Evolutionary conservation across 257 asterid species (phyloP).

Genomic region (Ballota nigra): DNA sequence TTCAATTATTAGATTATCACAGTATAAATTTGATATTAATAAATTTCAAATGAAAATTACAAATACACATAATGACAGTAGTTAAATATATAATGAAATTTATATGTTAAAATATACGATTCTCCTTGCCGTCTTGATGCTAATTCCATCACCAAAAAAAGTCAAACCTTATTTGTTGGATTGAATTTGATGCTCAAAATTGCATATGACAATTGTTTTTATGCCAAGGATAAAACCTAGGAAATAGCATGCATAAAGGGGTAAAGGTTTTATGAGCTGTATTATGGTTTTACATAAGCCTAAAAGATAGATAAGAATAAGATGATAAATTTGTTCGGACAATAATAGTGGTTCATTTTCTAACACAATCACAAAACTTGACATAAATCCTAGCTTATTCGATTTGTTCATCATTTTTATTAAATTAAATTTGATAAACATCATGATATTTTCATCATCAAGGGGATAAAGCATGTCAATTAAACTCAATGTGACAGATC

Average conservation of each 20-base stretch:
- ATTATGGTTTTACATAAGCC: neutral
- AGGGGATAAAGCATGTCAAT: neutral
- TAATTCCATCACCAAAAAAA: neutral
- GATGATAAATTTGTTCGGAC: neutral
- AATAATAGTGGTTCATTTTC: neutral
- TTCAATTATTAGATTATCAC: neutral
- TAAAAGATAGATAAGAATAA: neutral
- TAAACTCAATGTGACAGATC: conserved; percentile 20
- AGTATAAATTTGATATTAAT: neutral
- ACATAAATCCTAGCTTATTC: too few species aligned
- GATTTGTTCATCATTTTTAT: too few species aligned
- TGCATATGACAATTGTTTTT: neutral
- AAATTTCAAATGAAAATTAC: neutral
- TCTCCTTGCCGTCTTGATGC: neutral
- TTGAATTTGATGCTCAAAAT: neutral
- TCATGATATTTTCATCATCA: neutral
- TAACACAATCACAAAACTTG: too few species aligned
- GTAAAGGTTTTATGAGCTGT: neutral
- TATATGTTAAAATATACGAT: neutral
- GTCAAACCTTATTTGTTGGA: neutral
- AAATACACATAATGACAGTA: neutral
- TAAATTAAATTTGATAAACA: neutral
- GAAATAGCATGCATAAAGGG: neutral
- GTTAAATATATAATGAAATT: too few species aligned
- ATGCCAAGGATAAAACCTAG: neutral